Evolutionary conservation across 148 eudicot genomes (phyloP).

Genomic region (Suaeda aralocaspica): DNA sequence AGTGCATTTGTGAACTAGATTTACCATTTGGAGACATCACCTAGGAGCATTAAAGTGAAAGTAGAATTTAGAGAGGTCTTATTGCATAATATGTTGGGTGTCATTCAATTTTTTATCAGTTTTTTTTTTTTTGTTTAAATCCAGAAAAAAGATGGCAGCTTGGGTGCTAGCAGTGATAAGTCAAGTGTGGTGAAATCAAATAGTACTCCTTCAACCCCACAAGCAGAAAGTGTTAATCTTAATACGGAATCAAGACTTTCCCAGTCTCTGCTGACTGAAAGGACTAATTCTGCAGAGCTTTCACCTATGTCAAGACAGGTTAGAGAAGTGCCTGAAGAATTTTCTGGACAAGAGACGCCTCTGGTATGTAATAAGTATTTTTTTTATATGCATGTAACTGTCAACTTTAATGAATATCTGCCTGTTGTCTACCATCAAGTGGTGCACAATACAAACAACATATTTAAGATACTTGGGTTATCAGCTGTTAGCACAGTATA

Average conservation of each 20-base stretch:
- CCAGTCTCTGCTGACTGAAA: constrained; percentile 59
- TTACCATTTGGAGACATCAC: too few relatives aligned
- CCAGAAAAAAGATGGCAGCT: constrained; percentile 83
- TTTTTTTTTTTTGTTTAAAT: not conserved
- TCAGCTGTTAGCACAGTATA: not conserved
- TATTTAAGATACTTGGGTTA: not conserved
- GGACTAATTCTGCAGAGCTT: constrained; percentile 53
- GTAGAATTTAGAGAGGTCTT: too few relatives aligned
- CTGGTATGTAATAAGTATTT: constrained; percentile 60
- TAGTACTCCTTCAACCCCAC: constrained; percentile 93
- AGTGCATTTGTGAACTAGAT: too few relatives aligned
- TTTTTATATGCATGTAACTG: not conserved
- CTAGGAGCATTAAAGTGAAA: too few relatives aligned
- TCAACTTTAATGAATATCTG: not conserved
- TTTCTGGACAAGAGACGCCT: constrained; percentile 71
- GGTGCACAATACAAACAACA: not conserved
- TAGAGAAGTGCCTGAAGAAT: constrained; percentile 57
- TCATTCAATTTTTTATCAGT: not conserved
- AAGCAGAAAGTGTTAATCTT: constrained; percentile 62
- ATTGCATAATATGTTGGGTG: too few relatives aligned
- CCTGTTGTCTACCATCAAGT: not conserved
- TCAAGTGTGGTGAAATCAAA: constrained; percentile 82
- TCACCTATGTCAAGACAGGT: constrained; percentile 50
- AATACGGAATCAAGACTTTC: constrained; percentile 65
- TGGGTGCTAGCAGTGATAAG: constrained; percentile 77